Base-by-base conservation (phyloP, 2,329 filamentous ascomycete species). In the Boeremia exigua region DNA sequence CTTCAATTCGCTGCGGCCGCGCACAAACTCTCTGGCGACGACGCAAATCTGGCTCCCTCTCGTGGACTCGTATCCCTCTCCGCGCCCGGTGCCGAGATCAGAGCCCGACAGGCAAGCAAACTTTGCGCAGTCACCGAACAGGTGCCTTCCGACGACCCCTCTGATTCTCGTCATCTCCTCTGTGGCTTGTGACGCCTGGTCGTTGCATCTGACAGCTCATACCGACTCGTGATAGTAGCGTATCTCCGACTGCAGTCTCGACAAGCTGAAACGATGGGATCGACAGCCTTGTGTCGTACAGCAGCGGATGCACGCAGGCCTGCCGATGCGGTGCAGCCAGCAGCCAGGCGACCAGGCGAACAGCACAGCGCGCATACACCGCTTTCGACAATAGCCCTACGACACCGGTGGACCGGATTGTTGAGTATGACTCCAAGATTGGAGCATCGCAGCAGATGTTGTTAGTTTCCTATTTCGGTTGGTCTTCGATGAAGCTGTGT, bases 301-400 rank as follows among this genome's bases (percentile, higher is more conserved):
- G 39, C 54, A 48, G 43, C 54, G 54, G 54, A 52, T 51, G 43
- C 32, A 29, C 17, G 38, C 39, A 45, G 45, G 33, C 23, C 34
- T 57, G 43, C 54, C 54, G 54, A 28, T 48, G 48, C 47, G 33
- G 48, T 28, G 39, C n/a, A 36, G 29, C 14, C 23, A 39, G 52
- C 53, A 42, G 48, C 37, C 37, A 48, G 43, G 44, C 38, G 30
- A 34, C 39, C 32, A 47, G 43, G 33, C 47, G 37, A 43, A 57
- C 54, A 53, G 54, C 54, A 39, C 37, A 49, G 39, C 48, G 43
- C 43, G 37, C 47, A 48, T 53, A 44, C 54, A 48, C 44, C 48
- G 54, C 54, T 43, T 44, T 47, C 43, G 25, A 52, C 30, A 43
- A 29, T 34, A 51, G 47, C 34, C 43, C 23, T 48, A 42, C 37